Conservation (phyloP, 345 rosid genomes). For the Diplotaxis tenuifolia region DNA sequence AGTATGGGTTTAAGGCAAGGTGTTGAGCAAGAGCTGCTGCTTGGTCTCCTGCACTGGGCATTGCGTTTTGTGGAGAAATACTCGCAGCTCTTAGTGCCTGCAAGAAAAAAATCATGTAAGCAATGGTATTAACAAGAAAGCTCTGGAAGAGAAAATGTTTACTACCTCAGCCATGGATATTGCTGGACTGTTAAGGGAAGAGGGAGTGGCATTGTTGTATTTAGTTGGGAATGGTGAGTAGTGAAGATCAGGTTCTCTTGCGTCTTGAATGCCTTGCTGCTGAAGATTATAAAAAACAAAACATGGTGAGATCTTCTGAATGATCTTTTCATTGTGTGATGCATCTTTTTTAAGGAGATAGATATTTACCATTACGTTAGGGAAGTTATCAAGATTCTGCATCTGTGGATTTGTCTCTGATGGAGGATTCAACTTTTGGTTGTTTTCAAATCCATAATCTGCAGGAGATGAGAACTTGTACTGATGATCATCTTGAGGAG, state of each 20-base stretch:
- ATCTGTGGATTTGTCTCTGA: constrained; percentile 61
- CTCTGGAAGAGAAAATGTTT: not conserved
- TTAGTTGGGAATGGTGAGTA: constrained; percentile 76
- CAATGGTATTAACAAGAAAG: not conserved
- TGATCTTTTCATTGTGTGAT: not conserved
- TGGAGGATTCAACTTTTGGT: constrained; percentile 55
- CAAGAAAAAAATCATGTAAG: not conserved
- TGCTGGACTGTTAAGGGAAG: constrained; percentile 60
- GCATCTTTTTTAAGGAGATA: not conserved
- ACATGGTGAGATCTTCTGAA: not conserved
- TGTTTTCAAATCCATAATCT: constrained; percentile 60
- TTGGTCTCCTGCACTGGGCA: constrained; percentile 44
- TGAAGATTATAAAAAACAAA: constrained; percentile 11
- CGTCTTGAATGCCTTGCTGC: constrained; percentile 62
- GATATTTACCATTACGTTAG: constrained; percentile 61
- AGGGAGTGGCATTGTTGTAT: constrained; percentile 51
- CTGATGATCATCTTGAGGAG: constrained; percentile 56
- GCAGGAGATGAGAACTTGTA: constrained; percentile 59
- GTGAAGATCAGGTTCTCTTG: constrained; percentile 70
- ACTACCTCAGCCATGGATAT: constrained; percentile 76
- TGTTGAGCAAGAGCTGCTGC: constrained; percentile 71
- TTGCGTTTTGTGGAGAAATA: constrained; percentile 55
- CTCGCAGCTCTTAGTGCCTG: constrained; percentile 67
- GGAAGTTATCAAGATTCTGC: constrained; percentile 63
- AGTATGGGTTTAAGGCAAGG: constrained; percentile 77